Evolutionary conservation across 345 rosid species (phyloP), one percentile per base, ranked within the genome.

Genomic region (Turritis glabra): DNA sequence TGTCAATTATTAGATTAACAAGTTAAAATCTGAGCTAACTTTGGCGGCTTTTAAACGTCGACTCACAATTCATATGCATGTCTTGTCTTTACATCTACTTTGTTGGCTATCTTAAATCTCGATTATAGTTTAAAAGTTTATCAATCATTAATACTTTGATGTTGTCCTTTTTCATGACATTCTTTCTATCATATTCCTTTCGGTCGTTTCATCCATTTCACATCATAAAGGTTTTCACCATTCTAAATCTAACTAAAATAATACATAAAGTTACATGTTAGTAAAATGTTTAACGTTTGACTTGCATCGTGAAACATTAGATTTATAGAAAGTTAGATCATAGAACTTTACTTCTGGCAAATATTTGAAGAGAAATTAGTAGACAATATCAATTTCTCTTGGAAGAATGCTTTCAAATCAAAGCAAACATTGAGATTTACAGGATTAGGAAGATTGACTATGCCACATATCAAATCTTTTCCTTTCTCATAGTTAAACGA

Each of bases 21-120:
- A 52, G 33, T 14, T 26, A 0, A 14, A 44, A 23, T 44, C 47
- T 58, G 35, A 72, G 30, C 76, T 19, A 26, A n/a, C n/a, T n/a
- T n/a, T n/a, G n/a, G n/a, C n/a, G 33, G 8, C 33, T 30, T n/a
- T n/a, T n/a, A n/a, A n/a, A n/a, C n/a, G n/a, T n/a, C n/a, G 46
- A 37, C 64, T 7, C 18, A 23, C 17, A 35, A 5, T 40, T 14
- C 58, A 59, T 61, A 38, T 50, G 52, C 40, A 60, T 71, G 68
- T 71, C 22, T 61, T 51, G 18, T 27, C 21, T 27, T 29, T 55
- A 21, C 63, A 73, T 30, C 71, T 64, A 41, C 77, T 72, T 61
- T 62, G 47, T 19, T 38, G 76, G 29, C 69, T 26, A 72, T 27
- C 23, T 72, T 13, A 18, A 23, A 41, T 67, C 72, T 67, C 62